Percentiles rank a stretch among this genome's conserved stretches.
Conservation (phyloP, 768 basidiomycete species). For the Suillus decipiens region DNA sequence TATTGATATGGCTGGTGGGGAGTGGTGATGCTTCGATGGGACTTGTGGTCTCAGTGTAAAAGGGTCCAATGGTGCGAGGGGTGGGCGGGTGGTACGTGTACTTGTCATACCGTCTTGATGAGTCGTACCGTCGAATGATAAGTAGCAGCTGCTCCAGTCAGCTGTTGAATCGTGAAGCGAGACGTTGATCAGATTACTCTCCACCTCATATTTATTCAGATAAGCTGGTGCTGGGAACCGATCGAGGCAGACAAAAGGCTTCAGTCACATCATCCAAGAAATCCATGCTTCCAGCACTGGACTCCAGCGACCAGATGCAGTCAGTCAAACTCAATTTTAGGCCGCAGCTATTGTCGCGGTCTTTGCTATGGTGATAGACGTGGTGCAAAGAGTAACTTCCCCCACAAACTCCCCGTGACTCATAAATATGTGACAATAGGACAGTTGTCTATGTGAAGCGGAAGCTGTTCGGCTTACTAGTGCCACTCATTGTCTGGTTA, state of each 20-base stretch:
- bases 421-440: background rate
- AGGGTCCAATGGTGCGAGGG: constrained; percentile 3
- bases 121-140: background rate
- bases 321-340: background rate
- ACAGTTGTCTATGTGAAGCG: background rate
- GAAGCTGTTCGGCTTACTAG: background rate
- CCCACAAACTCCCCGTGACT: too few relatives aligned
- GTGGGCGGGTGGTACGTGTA: background rate
- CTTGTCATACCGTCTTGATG: constrained; percentile 6
- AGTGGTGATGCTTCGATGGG: background rate
- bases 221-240: constrained; percentile 8
- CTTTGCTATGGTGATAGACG: constrained; percentile 11
- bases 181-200: constrained; percentile 3
- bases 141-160: constrained; percentile 11
- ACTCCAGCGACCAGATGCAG: background rate
- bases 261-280: background rate
- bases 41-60: constrained; percentile 5
- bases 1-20: background rate
- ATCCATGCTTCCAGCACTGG: background rate
- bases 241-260: constrained; percentile 9
- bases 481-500: too few relatives aligned
- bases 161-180: constrained; percentile 5
- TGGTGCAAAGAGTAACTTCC: constrained; percentile 1
- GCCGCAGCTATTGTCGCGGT: constrained; percentile 5
- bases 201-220: constrained; percentile 7